Evolutionary conservation across 1,284 basidiomycete genomes (phyloP), one percentile per base, ranked within the genome.

Genomic region (Ustilago xerochloae): DNA sequence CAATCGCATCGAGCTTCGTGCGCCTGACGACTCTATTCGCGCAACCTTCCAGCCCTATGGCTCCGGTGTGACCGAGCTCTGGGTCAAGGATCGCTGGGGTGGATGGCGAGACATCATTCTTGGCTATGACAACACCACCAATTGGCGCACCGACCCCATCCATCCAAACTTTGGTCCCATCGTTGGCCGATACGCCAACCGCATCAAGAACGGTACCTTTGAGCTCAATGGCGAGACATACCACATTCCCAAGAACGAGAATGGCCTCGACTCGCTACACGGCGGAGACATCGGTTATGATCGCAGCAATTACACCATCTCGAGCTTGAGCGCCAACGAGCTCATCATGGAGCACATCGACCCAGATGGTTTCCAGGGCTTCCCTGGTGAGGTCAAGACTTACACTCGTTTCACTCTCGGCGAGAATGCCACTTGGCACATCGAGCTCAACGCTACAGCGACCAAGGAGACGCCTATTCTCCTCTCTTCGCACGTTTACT

Each of bases 191-290:
- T 81, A 80, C 43, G 78, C 78, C 28, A 81, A 80, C 50, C 71
- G 80, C 26, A 81, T 81, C 77, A 80, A 76, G 75, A 81, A 81
- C 57, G 80, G 80, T 12, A 80, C 80, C 10, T 81, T 79, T 51
- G 63, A 63, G 49, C 52, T 79, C 55, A 64, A 80, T 43, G 76
- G 72, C 10, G 38, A 62, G 43, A 78, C 63, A 2, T 81, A 73
- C 41, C 35, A 74, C 30, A 50, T 73, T 5, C 71, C 66, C 18
- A 54, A 75, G 39, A 75, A 77, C 63, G 77, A 79, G 55, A 73
- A 78, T 28, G 35, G 51, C 15, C 38, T 75, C 26, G 57, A 66
- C 54, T 57, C 82, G 16, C 73, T 84, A 0, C 83, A 84, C 47
- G 83, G 82, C 18, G 83, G 83, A 4, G 57, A 51, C 4, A 70